A percentile compares a stretch with the other conserved stretches of the same genome.
Conservation (phyloP, 257 asterid species). For the Anisodus acutangulus region DNA sequence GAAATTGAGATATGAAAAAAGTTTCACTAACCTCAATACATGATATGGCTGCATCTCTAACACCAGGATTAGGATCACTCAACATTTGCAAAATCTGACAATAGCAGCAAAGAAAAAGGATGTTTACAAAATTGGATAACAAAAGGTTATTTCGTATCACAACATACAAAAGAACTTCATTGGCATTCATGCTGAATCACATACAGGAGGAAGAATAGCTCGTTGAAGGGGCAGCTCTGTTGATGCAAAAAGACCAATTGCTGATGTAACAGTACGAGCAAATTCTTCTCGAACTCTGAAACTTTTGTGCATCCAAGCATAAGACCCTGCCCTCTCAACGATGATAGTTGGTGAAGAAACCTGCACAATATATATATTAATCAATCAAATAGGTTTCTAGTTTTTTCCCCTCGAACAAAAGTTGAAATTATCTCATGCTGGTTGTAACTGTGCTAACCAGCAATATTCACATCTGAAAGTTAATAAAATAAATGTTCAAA, state of each 20-base stretch:
- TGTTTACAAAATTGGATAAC: conserved; percentile 17
- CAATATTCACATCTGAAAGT: conserved; percentile 24
- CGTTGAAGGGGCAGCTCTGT: conserved; percentile 99
- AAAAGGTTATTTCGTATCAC: neutral
- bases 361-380: conserved; percentile 46
- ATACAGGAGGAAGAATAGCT: conserved; percentile 96
- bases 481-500: neutral
- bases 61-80: conserved; percentile 86
- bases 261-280: conserved; percentile 92
- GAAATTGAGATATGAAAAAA: conserved; percentile 1
- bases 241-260: conserved; percentile 85
- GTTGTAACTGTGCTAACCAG: neutral
- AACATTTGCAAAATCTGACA: conserved; percentile 88
- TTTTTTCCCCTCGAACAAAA: conserved; percentile 29
- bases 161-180: neutral
- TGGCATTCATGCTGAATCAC: conserved; percentile 33
- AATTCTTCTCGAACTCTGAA: conserved; percentile 98
- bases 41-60: conserved; percentile 84
- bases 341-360: conserved; percentile 97
- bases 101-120: conserved; percentile 1
- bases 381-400: conserved; percentile 24
- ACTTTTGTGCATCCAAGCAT: conserved; percentile 95
- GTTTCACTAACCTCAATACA: conserved; percentile 80
- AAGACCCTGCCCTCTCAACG: conserved; percentile 95
- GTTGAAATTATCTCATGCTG: neutral